Evolutionary conservation across 2,329 filamentous ascomycete species (phyloP).

Genomic region (Trichoderma hamatum): DNA sequence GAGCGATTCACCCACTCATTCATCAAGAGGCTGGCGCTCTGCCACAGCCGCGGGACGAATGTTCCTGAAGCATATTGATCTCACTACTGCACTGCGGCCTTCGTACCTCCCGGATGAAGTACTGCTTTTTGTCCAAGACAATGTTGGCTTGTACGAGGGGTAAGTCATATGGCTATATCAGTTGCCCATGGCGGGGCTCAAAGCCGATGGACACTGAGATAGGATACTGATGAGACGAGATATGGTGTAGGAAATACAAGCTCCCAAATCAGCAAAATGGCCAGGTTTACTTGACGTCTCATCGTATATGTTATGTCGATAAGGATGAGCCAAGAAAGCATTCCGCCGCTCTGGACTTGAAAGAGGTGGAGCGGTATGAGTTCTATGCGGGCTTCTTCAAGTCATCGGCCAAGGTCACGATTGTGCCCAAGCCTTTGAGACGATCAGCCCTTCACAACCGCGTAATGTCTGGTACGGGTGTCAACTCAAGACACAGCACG

Average conservation of each 20-base stretch:
- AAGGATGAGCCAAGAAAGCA: conserved; percentile 81
- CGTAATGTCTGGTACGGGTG: conserved; percentile 51
- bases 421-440: conserved; percentile 80
- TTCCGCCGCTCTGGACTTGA: conserved; percentile 83
- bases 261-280: conserved; percentile 92
- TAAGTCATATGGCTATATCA: conserved; percentile 50
- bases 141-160: conserved; percentile 97
- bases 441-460: conserved; percentile 61
- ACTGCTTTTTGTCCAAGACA: conserved; percentile 94
- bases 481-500: conserved; percentile 50
- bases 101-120: conserved; percentile 91
- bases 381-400: conserved; percentile 94
- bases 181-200: neutral
- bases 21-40: conserved; percentile 23
- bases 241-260: conserved; percentile 79
- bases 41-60: conserved; percentile 68
- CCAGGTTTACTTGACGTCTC: conserved; percentile 93
- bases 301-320: conserved; percentile 94
- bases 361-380: conserved; percentile 87
- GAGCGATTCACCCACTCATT: neutral
- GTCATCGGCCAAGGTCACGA: conserved; percentile 89
- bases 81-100: conserved; percentile 94
- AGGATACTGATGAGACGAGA: conserved; percentile 4
- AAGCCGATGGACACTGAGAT: neutral
- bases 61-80: conserved; percentile 94